Percentiles rank a stretch among this genome's conserved stretches.
Conservation (phyloP, 176 grass and related monocot species). For the Tillandsia fasciculata region DNA sequence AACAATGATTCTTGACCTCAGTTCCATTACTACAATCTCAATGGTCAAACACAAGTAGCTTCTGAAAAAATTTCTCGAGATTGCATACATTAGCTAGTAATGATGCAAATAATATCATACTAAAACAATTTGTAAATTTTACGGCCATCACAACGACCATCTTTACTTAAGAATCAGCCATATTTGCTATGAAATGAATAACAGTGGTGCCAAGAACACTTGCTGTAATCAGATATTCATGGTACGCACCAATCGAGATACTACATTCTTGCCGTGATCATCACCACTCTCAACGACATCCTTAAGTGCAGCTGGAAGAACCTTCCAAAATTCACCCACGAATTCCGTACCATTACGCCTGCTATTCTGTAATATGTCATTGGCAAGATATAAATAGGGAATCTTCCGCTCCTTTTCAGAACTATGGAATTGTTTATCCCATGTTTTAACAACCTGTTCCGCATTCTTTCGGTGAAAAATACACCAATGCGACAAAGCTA, state of each 20-base stretch:
- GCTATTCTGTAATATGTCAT: slow-evolving; percentile 97
- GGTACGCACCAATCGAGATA: slow-evolving; percentile 64
- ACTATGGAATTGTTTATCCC: slow-evolving; percentile 83
- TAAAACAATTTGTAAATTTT: neutral
- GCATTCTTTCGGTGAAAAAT: slow-evolving; percentile 95
- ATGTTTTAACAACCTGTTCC: slow-evolving; percentile 78
- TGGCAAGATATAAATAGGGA: slow-evolving; percentile 83
- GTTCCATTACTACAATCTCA: neutral
- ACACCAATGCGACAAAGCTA: slow-evolving; percentile 96
- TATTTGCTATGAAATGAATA: too few species aligned
- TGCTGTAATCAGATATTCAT: slow-evolving; percentile 8
- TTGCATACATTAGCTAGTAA: too few species aligned
- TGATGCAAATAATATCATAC: neutral
- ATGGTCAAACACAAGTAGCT: too few species aligned
- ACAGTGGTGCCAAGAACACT: too few species aligned
- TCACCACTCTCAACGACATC: slow-evolving; percentile 62
- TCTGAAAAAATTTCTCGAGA: too few species aligned
- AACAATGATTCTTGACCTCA: too few species aligned
- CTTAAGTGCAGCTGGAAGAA: slow-evolving; percentile 81
- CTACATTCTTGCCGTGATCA: slow-evolving; percentile 59
- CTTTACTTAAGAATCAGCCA: too few species aligned
- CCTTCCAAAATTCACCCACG: slow-evolving; percentile 98
- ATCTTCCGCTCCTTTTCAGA: slow-evolving; percentile 68
- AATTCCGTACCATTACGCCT: slow-evolving; percentile 90
- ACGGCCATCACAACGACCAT: too few species aligned